Conservation (phyloP, 345 rosid species). For the Melaleuca quinquenervia region DNA sequence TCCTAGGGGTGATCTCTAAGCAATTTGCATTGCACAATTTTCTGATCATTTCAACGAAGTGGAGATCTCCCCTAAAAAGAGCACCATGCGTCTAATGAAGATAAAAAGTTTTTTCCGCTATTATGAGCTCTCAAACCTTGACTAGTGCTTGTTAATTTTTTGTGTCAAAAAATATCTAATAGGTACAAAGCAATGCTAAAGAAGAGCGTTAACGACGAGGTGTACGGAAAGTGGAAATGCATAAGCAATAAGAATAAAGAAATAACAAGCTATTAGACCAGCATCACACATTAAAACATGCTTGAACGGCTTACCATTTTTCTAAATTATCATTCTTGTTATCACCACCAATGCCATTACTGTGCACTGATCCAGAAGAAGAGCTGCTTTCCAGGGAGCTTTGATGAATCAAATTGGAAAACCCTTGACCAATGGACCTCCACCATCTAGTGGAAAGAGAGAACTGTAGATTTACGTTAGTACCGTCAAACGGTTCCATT, state of each 20-base stretch:
- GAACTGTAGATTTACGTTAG: constrained; percentile 14
- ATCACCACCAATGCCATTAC: constrained; percentile 23
- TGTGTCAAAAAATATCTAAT: neutral
- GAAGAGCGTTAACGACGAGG: neutral
- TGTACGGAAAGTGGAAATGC: neutral
- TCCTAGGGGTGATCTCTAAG: neutral
- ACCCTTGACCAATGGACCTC: constrained; percentile 78
- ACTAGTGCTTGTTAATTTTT: neutral
- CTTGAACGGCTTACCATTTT: constrained; percentile 32
- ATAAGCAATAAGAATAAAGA: neutral
- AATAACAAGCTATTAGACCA: neutral
- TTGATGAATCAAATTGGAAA: constrained; percentile 53
- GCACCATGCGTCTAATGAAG: neutral
- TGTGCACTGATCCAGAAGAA: constrained; percentile 6
- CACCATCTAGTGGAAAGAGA: constrained; percentile 58
- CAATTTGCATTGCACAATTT: neutral
- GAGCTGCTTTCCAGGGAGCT: constrained; percentile 41
- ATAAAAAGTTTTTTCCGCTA: neutral
- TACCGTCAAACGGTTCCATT: constrained; percentile 16
- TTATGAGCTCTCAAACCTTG: neutral
- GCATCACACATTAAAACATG: neutral
- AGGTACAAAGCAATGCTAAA: neutral
- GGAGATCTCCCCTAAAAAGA: neutral
- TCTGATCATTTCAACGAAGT: neutral
- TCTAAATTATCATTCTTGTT: constrained; percentile 17